Percentiles rank a stretch among this genome's conserved stretches.
These are phyloP conservation scores for Hymenoscyphus infarciens DNA, from an alignment of 2,329 filamentous ascomycete species.

Conservation along the genomic window DNA sequence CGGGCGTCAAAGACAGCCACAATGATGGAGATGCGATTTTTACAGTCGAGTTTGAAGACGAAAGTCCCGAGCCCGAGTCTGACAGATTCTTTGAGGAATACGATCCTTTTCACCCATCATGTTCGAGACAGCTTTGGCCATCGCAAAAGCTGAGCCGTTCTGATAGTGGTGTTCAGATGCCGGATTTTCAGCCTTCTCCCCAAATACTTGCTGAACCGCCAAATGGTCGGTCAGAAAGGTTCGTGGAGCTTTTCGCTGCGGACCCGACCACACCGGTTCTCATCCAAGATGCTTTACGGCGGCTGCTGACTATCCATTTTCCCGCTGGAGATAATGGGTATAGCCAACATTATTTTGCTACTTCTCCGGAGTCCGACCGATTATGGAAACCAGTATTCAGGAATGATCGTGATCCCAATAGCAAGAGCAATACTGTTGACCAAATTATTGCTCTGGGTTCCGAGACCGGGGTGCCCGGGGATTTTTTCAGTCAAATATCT, in stretches of 20 bases:
- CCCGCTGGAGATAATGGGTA: conserved; percentile 46
- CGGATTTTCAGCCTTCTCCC: background rate
- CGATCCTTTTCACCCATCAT: background rate
- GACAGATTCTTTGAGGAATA: conserved; percentile 8
- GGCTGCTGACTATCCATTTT: conserved; percentile 49
- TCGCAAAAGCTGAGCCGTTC: conserved; percentile 4
- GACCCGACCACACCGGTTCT: conserved; percentile 41
- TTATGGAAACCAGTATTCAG: conserved; percentile 35
- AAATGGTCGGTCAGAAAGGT: conserved; percentile 17
- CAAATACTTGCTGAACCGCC: conserved; percentile 5
- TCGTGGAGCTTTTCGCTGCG: conserved; percentile 23
- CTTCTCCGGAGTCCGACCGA: conserved; percentile 46
- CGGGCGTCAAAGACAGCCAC: background rate
- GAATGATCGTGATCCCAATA: conserved; percentile 20
- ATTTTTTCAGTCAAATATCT: conserved; percentile 47
- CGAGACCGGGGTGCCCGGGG: conserved; percentile 50
- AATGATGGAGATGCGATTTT: background rate
- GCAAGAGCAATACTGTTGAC: conserved; percentile 42
- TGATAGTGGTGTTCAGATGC: conserved; percentile 13
- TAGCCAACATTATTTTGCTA: conserved; percentile 46
- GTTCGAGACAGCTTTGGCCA: background rate
- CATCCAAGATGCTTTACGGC: conserved; percentile 55
- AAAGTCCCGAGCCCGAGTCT: conserved; percentile 7
- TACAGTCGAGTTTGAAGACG: conserved; percentile 3
- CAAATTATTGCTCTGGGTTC: conserved; percentile 58